Evolutionary conservation across 805 yeast species (phyloP).

Genomic region (Candida verbasci): DNA sequence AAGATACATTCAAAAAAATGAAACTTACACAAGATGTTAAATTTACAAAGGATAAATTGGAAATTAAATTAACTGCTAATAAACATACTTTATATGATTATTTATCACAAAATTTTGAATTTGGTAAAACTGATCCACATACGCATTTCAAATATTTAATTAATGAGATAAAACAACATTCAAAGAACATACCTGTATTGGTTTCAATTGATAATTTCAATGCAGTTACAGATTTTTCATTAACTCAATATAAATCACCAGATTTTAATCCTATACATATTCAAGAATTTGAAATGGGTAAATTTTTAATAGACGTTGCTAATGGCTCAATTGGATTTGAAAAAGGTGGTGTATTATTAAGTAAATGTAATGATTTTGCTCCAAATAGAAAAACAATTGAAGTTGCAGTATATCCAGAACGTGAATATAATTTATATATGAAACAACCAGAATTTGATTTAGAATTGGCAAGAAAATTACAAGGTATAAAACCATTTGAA

Average conservation of each 20-base stretch:
- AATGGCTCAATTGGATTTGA: slow-evolving; percentile 50
- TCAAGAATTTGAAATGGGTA: slow-evolving; percentile 60
- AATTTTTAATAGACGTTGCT: slow-evolving; percentile 48
- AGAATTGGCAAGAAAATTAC: slow-evolving; percentile 47
- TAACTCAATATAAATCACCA: slow-evolving; percentile 57
- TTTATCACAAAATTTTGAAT: slow-evolving; percentile 32
- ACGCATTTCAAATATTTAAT: slow-evolving; percentile 51
- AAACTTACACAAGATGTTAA: slow-evolving; percentile 30
- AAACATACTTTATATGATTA: slow-evolving; percentile 43
- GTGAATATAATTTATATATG: slow-evolving; percentile 39
- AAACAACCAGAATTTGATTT: slow-evolving; percentile 47
- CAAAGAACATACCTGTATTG: slow-evolving; percentile 51
- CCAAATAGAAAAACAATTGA: slow-evolving; percentile 49
- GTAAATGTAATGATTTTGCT: slow-evolving; percentile 55
- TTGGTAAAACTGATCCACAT: slow-evolving; percentile 35
- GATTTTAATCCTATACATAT: slow-evolving; percentile 54
- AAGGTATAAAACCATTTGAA: slow-evolving; percentile 24
- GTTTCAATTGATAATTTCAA: slow-evolving; percentile 75
- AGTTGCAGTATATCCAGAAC: slow-evolving; percentile 49
- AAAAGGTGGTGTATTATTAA: slow-evolving; percentile 61
- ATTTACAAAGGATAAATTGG: slow-evolving; percentile 26
- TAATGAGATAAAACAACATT: slow-evolving; percentile 47
- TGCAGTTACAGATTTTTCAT: slow-evolving; percentile 49
- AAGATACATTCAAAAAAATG: slow-evolving; percentile 28
- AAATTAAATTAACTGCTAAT: slow-evolving; percentile 27